phyloP scores from a whole-genome alignment of 2,329 filamentous ascomycete genomes.

The Colletotrichum echinochloae region DNA sequence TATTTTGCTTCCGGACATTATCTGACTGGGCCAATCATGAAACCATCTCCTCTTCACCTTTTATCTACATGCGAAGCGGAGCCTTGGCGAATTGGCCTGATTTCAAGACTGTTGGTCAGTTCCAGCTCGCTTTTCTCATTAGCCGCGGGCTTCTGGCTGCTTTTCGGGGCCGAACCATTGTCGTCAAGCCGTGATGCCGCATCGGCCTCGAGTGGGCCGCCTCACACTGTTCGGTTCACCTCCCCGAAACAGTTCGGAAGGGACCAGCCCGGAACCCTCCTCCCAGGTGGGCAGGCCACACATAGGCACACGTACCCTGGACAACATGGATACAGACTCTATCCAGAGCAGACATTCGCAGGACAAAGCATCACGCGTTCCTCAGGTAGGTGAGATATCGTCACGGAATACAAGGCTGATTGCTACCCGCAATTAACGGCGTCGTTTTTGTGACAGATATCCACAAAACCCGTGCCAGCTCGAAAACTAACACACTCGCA shows the following conservation, averaged over 20 bases:
- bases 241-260: slow-evolving; percentile 14
- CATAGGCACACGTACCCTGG: not conserved
- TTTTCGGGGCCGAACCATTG: slow-evolving; percentile 16
- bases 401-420: no score
- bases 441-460: no score
- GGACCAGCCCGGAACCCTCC: no score
- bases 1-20: slow-evolving; percentile 32
- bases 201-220: slow-evolving; percentile 29
- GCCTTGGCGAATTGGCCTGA: slow-evolving; percentile 1
- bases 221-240: not conserved
- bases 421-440: no score
- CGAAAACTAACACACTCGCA: not conserved
- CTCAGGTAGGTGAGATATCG: no score
- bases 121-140: not conserved
- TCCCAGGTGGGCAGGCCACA: not conserved
- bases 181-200: not conserved
- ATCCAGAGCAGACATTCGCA: slow-evolving; percentile 7
- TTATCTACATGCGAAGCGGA: not conserved
- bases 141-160: slow-evolving; percentile 10
- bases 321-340: slow-evolving; percentile 27
- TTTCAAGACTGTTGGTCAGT: not conserved
- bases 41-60: slow-evolving; percentile 21
- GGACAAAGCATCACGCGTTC: slow-evolving; percentile 27
- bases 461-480: not conserved
- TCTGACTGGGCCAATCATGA: slow-evolving; percentile 37